Conservation (phyloP, 345 rosid species). For the Eucalyptus victrix region DNA sequence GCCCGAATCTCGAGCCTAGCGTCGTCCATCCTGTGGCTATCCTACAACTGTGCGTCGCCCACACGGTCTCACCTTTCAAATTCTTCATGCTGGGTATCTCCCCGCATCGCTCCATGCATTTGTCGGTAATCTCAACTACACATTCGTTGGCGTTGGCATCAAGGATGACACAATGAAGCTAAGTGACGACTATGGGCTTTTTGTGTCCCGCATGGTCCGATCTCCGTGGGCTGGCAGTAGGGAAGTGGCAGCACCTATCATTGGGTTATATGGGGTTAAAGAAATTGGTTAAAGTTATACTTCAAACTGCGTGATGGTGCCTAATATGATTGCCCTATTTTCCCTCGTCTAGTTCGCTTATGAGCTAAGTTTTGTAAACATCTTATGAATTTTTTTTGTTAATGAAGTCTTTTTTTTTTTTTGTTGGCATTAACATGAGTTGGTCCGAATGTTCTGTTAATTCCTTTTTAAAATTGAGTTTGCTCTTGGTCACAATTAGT, state of each 20-base stretch:
- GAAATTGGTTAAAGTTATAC: background rate
- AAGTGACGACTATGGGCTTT: background rate
- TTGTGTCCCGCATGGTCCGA: background rate
- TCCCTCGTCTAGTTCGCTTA: background rate
- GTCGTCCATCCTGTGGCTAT: no score
- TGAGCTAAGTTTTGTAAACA: background rate
- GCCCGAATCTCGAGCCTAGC: no score
- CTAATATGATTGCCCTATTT: background rate
- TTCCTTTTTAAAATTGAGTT: no score
- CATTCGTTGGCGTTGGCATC: constrained; percentile 14
- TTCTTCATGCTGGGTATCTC: background rate
- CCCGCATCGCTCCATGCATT: background rate
- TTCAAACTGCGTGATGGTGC: background rate
- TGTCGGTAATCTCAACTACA: background rate
- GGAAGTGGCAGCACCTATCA: background rate
- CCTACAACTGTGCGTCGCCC: background rate
- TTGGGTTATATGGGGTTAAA: constrained; percentile 3
- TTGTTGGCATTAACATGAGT: background rate
- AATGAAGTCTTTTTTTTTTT: background rate
- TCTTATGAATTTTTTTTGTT: no score
- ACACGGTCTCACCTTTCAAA: background rate
- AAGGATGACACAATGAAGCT: constrained; percentile 5
- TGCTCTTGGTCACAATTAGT: background rate
- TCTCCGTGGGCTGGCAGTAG: background rate
- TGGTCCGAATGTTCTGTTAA: no score